Base-by-base conservation (phyloP, 306 rosid species). In the Cucurbita ficifolia region DNA sequence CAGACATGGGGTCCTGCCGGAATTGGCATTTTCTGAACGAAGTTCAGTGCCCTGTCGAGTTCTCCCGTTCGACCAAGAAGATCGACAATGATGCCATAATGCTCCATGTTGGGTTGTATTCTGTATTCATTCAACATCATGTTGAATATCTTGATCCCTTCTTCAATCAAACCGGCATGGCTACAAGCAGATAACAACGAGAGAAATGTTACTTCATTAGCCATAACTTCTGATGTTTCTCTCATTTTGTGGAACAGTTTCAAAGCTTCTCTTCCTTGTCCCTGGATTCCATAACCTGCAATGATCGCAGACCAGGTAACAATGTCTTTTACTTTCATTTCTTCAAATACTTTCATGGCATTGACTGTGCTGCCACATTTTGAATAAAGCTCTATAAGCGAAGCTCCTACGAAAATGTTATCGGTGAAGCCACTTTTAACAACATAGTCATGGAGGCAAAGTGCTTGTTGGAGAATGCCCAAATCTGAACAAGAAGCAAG, bases 31-130 rank as follows among this genome's bases (percentile, higher is more conserved):
- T 50, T 67, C 48, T 74, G 79, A 70, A 89, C 82, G 56, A 88
- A 43, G 35, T 88, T 80, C 80, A 89, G 76, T 50, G 96, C 91
- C 79, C 24, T 81, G 52, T 89, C 87, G 75, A 92, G 80, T 76
- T 86, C 92, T 72, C 96, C 97, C 24, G 59, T 69, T 42, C 92
- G 90, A 69, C 96, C 97, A 29, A 92, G 94, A 86, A 92, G 97
- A 80, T 92, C 96, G 70, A 92, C 90, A 72, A 89, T 75, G 75
- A 92, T 84, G 36, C 87, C 87, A 18, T 85, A 90, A 80, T 87
- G 96, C 78, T 90, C 86, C 2, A 82, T 77, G 54, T 81, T 55
- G 4, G 96, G 96, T 61, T 76, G 72, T 78, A 88, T 72, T 68
- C 77, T 79, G 77, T 84, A 81, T 35, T 84, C 67, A 74, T 70